Base-by-base conservation (phyloP, 345 rosid species). In the Eucalyptus melliodora region DNA sequence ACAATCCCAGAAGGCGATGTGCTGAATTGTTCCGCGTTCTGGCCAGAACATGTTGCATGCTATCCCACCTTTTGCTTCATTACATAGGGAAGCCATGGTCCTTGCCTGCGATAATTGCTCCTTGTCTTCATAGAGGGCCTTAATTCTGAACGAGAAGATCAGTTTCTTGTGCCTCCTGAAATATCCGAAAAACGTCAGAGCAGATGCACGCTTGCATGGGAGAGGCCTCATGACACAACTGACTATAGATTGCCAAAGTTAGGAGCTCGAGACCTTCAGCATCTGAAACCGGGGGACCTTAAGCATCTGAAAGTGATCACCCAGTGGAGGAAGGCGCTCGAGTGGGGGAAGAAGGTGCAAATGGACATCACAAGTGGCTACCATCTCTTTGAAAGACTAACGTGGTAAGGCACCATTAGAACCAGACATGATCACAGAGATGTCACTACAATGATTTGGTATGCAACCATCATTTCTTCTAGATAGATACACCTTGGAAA, bases 351-450 rank as follows among this genome's bases (percentile, higher is more conserved):
- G 50, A 13, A 49, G 50, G 50, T 49, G 50, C 16, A 49, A 49
- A 50, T 14, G 51, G 51, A 50, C 51, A 14, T 50, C 51, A 15
- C 17, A 50, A 50, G 98, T 93, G 91, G 96, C 97, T 81, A 97
- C 99, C 96, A 98, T 44, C 91, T 98, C 99, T 93, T 95, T 98
- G 92, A 98, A 98, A 92, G 98, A 96, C 99, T 98, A 69, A 34
- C 6, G 10, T 10, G 21, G 44, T 34, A 69, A 69, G 44, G 44
- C 81, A 69, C 81, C 81, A 17, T 34, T 34, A 34, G 82, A 72
- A 72, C 44, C 45, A 69, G 19, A 69, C 26, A 69, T 3, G 26
- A 72, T 72, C 82, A 34, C 82, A 72, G 26, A 5, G 44, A 72
- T 72, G 19, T 34, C 11, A 3, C 82, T 19, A 5, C 82, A 72